Conservation (phyloP, 306 rosid genomes). For the Luffa acutangula region DNA sequence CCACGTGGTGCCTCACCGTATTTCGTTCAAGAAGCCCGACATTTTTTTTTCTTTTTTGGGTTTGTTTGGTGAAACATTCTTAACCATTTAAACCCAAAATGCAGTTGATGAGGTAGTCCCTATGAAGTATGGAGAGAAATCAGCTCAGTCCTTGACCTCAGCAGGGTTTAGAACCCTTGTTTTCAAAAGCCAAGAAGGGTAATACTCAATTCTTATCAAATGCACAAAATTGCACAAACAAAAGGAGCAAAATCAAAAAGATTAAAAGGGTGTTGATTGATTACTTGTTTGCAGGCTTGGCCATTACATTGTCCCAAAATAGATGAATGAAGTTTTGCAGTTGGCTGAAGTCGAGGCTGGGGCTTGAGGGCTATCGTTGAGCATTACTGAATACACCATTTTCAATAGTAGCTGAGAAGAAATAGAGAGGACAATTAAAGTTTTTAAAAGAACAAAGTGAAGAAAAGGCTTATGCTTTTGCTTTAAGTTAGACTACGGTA, state of each 20-base stretch:
- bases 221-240: not conserved
- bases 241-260: not conserved
- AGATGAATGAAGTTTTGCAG: constrained; percentile 90
- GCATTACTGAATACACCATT: not conserved
- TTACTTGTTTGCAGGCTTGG: constrained; percentile 61
- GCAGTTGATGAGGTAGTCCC: constrained; percentile 72
- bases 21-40: too few species aligned
- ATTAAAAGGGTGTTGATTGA: not conserved
- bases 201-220: not conserved
- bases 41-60: not conserved
- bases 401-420: not conserved
- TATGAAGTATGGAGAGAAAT: constrained; percentile 65
- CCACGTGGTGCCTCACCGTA: too few species aligned
- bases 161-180: constrained; percentile 67
- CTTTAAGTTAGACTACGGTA: constrained; percentile 22
- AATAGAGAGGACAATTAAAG: constrained; percentile 25
- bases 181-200: constrained; percentile 87
- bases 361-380: constrained; percentile 5
- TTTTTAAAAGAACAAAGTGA: not conserved
- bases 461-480: constrained; percentile 14
- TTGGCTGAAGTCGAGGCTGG: constrained; percentile 77
- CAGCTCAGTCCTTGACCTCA: constrained; percentile 54
- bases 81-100: not conserved
- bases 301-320: constrained; percentile 85
- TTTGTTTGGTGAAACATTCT: constrained; percentile 6